phyloP scores from a whole-genome alignment of 2,329 filamentous ascomycete genomes.

The Neocatenulostroma microsporum region DNA sequence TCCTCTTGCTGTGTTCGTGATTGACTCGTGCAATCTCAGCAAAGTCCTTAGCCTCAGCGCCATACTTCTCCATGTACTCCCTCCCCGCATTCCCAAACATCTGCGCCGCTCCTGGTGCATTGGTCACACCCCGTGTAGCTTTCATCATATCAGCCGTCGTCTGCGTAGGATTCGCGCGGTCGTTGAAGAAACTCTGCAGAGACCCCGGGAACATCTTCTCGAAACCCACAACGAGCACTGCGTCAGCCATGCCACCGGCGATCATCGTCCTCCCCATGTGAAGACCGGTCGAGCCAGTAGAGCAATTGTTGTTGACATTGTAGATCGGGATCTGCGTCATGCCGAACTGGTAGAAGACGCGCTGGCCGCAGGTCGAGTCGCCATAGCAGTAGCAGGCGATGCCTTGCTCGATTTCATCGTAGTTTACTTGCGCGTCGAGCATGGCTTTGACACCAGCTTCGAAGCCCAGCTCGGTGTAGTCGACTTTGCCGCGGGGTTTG shows the following conservation, averaged over 20 bases:
- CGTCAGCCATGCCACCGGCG: slow-evolving; percentile 60
- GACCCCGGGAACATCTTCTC: slow-evolving; percentile 98
- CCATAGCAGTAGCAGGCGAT: slow-evolving; percentile 98
- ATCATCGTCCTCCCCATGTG: slow-evolving; percentile 77
- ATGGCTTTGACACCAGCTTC: slow-evolving; percentile 86
- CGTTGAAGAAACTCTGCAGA: slow-evolving; percentile 74
- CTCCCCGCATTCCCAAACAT: slow-evolving; percentile 90
- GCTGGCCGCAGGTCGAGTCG: slow-evolving; percentile 78
- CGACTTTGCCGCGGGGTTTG: slow-evolving; percentile 87
- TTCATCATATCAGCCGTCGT: slow-evolving; percentile 72
- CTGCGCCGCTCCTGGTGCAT: slow-evolving; percentile 79
- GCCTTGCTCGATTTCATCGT: slow-evolving; percentile 91
- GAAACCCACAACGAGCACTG: slow-evolving; percentile 81
- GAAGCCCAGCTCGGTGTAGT: slow-evolving; percentile 90
- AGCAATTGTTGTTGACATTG: slow-evolving; percentile 99
- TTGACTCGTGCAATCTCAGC: slow-evolving; percentile 91
- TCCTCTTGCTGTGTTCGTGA: slow-evolving; percentile 82
- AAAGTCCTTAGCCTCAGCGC: slow-evolving; percentile 77
- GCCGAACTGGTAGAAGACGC: slow-evolving; percentile 98
- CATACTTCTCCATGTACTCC: slow-evolving; percentile 92
- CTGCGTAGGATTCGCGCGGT: slow-evolving; percentile 70
- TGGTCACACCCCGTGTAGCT: slow-evolving; percentile 69
- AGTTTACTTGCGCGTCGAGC: slow-evolving; percentile 77
- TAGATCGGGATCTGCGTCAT: slow-evolving; percentile 95
- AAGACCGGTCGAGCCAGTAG: slow-evolving; percentile 85